Evolutionary conservation across 2,329 filamentous ascomycete genomes (phyloP), one percentile per base, ranked within the genome.

Genomic region (Xylaria hypoxylon): DNA sequence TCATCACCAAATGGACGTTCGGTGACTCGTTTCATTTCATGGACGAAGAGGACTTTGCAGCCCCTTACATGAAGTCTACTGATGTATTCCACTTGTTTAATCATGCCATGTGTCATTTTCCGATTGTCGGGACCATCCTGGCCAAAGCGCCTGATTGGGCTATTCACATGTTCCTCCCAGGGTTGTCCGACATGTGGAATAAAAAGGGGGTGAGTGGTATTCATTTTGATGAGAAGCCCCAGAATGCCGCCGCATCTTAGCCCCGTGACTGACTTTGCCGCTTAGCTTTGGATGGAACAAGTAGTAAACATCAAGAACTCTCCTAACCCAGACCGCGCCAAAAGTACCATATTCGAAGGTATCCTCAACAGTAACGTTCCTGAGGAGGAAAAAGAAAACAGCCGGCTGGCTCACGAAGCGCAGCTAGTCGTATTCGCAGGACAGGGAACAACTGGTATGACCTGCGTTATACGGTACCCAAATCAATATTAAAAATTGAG

Each of bases 291-390:
- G n/a, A n/a, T n/a, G n/a, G n/a, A n/a, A n/a, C n/a, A n/a, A n/a
- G n/a, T n/a, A n/a, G n/a, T n/a, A n/a, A n/a, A 60, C 2, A 74
- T 75, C 26, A 55, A 65, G 19, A 42, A 28, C 2, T 70, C 69
- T 11, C 65, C 71, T 1, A 56, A 73, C 26, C 63, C 62, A 0
- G 56, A 71, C 2, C 15, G 26, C 8, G 42, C 59, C n/a, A 68
- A 62, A 31, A 53, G 47, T 6, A 73, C 75, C 1, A 75, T 76
- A 13, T 76, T 76, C 48, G 70, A 73, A 15, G 69, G 68, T 4
- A 71, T 75, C 19, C 48, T 73, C 2, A 52, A 48, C 6, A 68
- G 68, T 26, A 35, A 64, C 1, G 44, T 73, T 4, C 67, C 73
- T 0, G 60, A 58, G 1, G 60, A 68, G 5, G 74, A 74, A 15